Conservation (phyloP, 2,329 filamentous ascomycete genomes). For the Raffaelea arxii region DNA sequence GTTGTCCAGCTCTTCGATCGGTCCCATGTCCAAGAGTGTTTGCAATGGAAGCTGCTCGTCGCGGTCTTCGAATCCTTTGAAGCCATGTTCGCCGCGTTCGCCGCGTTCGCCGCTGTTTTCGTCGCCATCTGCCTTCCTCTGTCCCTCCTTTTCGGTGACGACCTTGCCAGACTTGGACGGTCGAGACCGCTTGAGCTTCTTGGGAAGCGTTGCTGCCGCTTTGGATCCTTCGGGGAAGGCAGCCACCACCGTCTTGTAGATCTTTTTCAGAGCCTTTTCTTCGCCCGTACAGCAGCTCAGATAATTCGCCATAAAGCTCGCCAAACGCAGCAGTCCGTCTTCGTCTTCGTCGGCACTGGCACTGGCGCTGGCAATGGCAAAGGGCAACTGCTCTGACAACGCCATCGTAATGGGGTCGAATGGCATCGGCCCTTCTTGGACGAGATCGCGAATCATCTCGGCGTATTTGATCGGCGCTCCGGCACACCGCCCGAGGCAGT, state of each 20-base stretch:
- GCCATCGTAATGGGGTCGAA: slow-evolving; percentile 59
- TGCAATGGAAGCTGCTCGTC: slow-evolving; percentile 33
- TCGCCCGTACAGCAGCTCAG: slow-evolving; percentile 37
- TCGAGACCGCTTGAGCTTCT: neutral
- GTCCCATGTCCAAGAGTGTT: slow-evolving; percentile 39
- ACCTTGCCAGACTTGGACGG: neutral
- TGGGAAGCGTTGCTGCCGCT: slow-evolving; percentile 6
- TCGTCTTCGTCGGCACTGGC: slow-evolving; percentile 37
- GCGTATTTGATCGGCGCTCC: slow-evolving; percentile 75
- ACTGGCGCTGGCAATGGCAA: slow-evolving; percentile 54
- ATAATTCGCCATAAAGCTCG: slow-evolving; percentile 48
- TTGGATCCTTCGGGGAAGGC: slow-evolving; percentile 27
- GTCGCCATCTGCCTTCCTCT: neutral
- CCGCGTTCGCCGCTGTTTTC: neutral
- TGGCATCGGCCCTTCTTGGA: slow-evolving; percentile 19
- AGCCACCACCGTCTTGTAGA: slow-evolving; percentile 31
- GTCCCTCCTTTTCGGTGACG: neutral
- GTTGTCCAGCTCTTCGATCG: slow-evolving; percentile 38
- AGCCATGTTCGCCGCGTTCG: neutral
- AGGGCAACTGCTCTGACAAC: slow-evolving; percentile 70
- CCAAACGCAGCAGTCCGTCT: slow-evolving; percentile 34
- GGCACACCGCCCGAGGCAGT: slow-evolving; percentile 67
- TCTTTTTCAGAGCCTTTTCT: slow-evolving; percentile 29
- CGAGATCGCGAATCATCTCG: slow-evolving; percentile 51
- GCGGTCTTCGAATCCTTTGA: neutral